A percentile compares a stretch with the other conserved stretches of the same genome.
Conservation (phyloP, 2,329 filamentous ascomycete species). For the Ceratocystis destructans region DNA sequence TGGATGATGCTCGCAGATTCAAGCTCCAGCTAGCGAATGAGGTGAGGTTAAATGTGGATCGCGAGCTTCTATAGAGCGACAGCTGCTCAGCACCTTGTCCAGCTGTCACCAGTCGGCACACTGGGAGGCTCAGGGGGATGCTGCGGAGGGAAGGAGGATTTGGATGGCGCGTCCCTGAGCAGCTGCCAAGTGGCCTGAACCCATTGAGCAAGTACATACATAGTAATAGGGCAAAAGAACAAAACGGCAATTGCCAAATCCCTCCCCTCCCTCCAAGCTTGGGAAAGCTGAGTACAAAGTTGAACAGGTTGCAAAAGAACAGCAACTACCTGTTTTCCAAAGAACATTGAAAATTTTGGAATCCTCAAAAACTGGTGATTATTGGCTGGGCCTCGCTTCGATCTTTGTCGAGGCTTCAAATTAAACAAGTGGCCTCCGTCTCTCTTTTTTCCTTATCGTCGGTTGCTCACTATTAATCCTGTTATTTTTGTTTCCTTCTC, state of each 20-base stretch:
- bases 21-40: background rate
- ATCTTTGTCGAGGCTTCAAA: slow-evolving; percentile 7
- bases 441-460: slow-evolving; percentile 20
- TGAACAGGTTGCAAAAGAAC: background rate
- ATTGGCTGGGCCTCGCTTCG: slow-evolving; percentile 19
- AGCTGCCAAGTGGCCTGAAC: slow-evolving; percentile 18
- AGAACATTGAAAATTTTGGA: background rate
- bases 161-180: slow-evolving; percentile 7
- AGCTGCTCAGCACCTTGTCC: background rate
- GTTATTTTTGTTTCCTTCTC: slow-evolving; percentile 16
- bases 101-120: background rate
- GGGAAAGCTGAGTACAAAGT: background rate
- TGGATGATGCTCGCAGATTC: background rate
- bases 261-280: background rate
- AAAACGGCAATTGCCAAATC: background rate
- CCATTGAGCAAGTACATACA: background rate
- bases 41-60: slow-evolving; percentile 12
- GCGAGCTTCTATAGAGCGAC: background rate
- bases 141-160: background rate
- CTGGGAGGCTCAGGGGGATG: background rate
- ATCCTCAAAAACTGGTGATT: background rate
- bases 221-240: background rate
- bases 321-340: background rate
- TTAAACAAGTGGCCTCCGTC: slow-evolving; percentile 20
- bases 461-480: slow-evolving; percentile 14